Evolutionary conservation across 2,329 filamentous ascomycete genomes (phyloP).

Genomic region (Aspergillus luchuensis): DNA sequence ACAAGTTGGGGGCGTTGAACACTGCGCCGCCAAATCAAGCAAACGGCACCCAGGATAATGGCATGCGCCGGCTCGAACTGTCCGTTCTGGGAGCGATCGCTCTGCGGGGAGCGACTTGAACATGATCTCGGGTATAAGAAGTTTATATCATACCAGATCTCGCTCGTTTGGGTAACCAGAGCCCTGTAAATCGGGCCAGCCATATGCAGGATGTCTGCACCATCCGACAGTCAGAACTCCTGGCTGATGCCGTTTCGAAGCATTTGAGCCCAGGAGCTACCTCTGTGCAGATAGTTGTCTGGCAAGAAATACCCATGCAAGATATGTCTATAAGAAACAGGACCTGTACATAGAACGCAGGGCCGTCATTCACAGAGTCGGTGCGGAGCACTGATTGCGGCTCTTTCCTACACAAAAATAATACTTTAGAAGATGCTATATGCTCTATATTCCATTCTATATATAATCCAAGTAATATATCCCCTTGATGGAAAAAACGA

Average conservation of each 20-base stretch:
- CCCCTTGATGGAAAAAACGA: neutral
- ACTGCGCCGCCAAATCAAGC: conserved; percentile 35
- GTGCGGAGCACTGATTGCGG: neutral
- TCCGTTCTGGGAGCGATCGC: conserved; percentile 77
- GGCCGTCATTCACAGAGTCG: neutral
- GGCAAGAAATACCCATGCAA: neutral
- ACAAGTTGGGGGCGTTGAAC: conserved; percentile 72
- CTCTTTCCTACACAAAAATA: neutral
- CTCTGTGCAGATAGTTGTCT: neutral
- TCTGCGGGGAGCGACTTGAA: conserved; percentile 60
- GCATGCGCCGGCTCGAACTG: conserved; percentile 57
- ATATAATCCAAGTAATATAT: too few relatives aligned
- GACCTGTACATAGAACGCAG: neutral
- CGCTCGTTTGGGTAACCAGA: neutral
- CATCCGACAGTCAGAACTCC: neutral
- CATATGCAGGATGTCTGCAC: neutral
- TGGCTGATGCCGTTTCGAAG: neutral
- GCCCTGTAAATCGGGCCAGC: neutral
- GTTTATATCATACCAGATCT: neutral
- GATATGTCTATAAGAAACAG: neutral
- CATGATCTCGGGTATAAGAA: neutral
- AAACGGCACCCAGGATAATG: conserved; percentile 26
- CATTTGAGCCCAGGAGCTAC: neutral
- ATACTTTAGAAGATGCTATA: too few relatives aligned
- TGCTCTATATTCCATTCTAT: too few relatives aligned